Conservation (phyloP, 208 protist species). For the Phytomonas francai region DNA sequence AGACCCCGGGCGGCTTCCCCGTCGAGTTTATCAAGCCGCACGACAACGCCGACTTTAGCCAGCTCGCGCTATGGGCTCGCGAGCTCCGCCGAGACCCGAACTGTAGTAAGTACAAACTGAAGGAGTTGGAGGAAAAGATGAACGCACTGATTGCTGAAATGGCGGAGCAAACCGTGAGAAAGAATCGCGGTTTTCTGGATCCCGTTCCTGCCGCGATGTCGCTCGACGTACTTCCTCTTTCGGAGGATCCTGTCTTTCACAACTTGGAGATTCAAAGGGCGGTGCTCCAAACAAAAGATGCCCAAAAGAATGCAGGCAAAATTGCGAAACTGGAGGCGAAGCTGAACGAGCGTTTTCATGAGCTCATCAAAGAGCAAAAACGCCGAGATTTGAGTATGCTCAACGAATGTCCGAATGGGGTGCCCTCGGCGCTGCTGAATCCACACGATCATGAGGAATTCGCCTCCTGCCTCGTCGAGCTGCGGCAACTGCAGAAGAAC, state of each 20-base stretch:
- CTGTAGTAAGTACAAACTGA: slow-evolving; percentile 43
- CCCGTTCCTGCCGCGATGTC: slow-evolving; percentile 69
- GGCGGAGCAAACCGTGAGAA: slow-evolving; percentile 36
- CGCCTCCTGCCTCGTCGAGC: slow-evolving; percentile 18
- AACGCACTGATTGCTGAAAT: slow-evolving; percentile 42
- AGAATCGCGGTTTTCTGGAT: slow-evolving; percentile 69
- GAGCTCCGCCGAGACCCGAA: slow-evolving; percentile 49
- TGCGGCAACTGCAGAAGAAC: slow-evolving; percentile 33
- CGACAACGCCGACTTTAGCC: slow-evolving; percentile 46
- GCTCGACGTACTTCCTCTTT: slow-evolving; percentile 70
- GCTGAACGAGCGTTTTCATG: slow-evolving; percentile 38
- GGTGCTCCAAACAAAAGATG: slow-evolving; percentile 23
- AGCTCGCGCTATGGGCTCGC: slow-evolving; percentile 39
- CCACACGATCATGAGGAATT: slow-evolving; percentile 48
- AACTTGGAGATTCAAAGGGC: slow-evolving; percentile 46
- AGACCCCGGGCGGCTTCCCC: slow-evolving; percentile 34
- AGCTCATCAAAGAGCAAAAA: slow-evolving; percentile 47
- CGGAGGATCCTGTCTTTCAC: slow-evolving; percentile 51
- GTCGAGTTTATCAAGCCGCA: slow-evolving; percentile 44
- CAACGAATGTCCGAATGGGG: slow-evolving; percentile 42
- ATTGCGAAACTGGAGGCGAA: slow-evolving; percentile 39
- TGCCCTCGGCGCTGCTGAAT: slow-evolving; percentile 58
- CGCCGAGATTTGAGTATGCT: slow-evolving; percentile 41
- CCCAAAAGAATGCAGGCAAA: slow-evolving; percentile 15
- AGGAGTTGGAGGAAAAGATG: slow-evolving; percentile 52